phyloP scores from a whole-genome alignment of 768 basidiomycete genomes.

The Hortiboletus flavorubellus region DNA sequence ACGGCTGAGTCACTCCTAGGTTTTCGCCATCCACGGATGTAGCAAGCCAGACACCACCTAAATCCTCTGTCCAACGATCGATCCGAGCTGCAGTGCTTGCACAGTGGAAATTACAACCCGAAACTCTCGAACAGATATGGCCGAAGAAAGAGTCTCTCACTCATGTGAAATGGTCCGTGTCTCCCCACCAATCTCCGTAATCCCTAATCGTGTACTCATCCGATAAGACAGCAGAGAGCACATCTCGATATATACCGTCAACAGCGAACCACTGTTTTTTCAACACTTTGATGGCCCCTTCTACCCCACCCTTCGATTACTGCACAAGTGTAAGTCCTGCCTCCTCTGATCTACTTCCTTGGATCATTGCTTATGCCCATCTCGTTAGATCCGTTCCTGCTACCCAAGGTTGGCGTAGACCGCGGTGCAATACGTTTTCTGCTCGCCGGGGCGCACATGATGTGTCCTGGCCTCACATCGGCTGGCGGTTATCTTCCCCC shows the following conservation, averaged over 20 bases:
- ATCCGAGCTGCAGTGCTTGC: constrained; percentile 78
- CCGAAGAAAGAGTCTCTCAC: constrained; percentile 96
- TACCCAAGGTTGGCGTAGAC: constrained; percentile 88
- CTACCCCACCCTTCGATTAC: constrained; percentile 80
- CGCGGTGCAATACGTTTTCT: constrained; percentile 98
- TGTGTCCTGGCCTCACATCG: constrained; percentile 96
- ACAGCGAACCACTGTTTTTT: constrained; percentile 87
- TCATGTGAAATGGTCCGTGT: constrained; percentile 79
- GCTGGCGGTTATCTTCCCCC: constrained; percentile 86
- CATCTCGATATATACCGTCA: constrained; percentile 87
- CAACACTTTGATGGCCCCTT: constrained; percentile 95
- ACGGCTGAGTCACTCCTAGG: constrained; percentile 36
- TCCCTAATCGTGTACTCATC: constrained; percentile 14
- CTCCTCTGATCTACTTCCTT: background rate
- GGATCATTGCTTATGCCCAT: background rate
- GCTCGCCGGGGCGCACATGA: constrained; percentile 91
- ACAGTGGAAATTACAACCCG: constrained; percentile 79
- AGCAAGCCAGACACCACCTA: constrained; percentile 85
- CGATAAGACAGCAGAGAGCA: constrained; percentile 79
- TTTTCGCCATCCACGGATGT: constrained; percentile 78
- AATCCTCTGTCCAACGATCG: constrained; percentile 88
- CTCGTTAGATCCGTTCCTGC: constrained; percentile 77
- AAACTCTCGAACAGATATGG: constrained; percentile 89
- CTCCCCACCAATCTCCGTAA: constrained; percentile 6
- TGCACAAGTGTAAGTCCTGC: constrained; percentile 80